These are phyloP conservation scores for Musa itinerans DNA, from an alignment of 176 grass and related monocot genomes.

Conservation along the genomic window DNA sequence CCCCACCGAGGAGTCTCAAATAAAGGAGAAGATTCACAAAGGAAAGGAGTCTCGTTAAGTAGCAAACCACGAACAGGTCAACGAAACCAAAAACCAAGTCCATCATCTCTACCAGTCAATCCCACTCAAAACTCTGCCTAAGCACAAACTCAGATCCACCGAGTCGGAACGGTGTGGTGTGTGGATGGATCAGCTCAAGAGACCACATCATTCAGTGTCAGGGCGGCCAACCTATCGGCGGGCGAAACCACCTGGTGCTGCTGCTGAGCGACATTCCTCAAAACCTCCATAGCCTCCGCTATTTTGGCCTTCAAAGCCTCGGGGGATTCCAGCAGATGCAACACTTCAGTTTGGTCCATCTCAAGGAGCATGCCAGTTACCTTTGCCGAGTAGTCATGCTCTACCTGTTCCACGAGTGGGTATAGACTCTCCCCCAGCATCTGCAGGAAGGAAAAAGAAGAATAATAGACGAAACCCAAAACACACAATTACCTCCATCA, in stretches of 20 bases:
- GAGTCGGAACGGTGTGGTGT: background rate
- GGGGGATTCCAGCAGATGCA: slow-evolving; percentile 83
- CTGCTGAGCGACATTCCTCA: slow-evolving; percentile 46
- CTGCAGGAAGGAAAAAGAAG: slow-evolving; percentile 10
- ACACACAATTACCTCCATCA: too few species aligned
- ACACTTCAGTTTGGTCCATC: slow-evolving; percentile 93
- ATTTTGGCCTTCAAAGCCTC: slow-evolving; percentile 82
- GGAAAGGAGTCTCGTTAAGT: background rate
- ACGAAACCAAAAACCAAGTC: background rate
- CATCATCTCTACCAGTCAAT: slow-evolving; percentile 45
- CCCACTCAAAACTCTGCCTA: slow-evolving; percentile 24
- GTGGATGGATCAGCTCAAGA: slow-evolving; percentile 18
- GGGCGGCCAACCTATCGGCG: slow-evolving; percentile 52
- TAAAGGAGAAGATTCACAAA: too few species aligned
- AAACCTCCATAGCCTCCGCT: slow-evolving; percentile 81
- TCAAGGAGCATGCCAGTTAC: slow-evolving; percentile 96
- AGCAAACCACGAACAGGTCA: background rate
- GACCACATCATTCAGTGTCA: slow-evolving; percentile 49
- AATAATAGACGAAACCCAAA: too few species aligned
- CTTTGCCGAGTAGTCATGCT: slow-evolving; percentile 78
- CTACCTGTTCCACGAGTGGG: slow-evolving; percentile 81
- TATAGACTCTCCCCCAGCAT: slow-evolving; percentile 96
- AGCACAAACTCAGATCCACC: background rate
- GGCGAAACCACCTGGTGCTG: slow-evolving; percentile 28
- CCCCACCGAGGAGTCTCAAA: too few species aligned